Percentiles rank a stretch among this genome's conserved stretches.
phyloP scores from a whole-genome alignment of 192 early-diverging fungal genomes.

The Backusella australiensis region DNA sequence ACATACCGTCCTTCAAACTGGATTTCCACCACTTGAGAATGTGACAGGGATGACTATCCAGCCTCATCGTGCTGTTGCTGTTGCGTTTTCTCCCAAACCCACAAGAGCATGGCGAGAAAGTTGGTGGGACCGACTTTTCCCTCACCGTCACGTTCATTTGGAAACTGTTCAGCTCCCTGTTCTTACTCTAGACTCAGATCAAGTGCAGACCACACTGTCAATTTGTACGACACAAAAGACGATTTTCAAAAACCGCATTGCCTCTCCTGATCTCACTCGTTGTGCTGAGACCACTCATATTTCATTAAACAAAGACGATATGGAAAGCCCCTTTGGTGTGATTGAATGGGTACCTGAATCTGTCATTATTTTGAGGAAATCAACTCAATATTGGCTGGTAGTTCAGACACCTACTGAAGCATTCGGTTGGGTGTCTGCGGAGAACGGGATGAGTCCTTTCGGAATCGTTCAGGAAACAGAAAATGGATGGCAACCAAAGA shows the following conservation, averaged over 20 bases:
- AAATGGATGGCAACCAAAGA: not conserved
- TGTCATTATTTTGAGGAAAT: slow-evolving; percentile 4
- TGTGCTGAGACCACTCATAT: slow-evolving; percentile 5
- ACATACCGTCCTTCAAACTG: slow-evolving; percentile 7
- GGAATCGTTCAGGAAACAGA: slow-evolving; percentile 5
- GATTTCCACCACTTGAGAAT: slow-evolving; percentile 21
- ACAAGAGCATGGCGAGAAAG: not conserved
- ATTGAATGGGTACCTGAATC: slow-evolving; percentile 15
- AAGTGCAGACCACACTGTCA: not conserved
- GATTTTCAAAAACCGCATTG: not conserved
- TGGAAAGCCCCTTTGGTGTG: not conserved
- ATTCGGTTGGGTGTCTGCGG: slow-evolving; percentile 2
- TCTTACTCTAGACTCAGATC: not conserved
- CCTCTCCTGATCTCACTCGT: not conserved
- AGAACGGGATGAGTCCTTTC: not conserved
- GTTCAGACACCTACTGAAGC: slow-evolving; percentile 1
- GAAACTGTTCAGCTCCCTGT: slow-evolving; percentile 10
- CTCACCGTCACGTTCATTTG: slow-evolving; percentile 13
- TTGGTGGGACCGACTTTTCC: slow-evolving; percentile 22
- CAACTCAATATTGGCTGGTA: slow-evolving; percentile 8
- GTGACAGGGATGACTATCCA: not conserved
- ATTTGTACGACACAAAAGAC: slow-evolving; percentile 5
- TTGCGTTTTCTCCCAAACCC: slow-evolving; percentile 16
- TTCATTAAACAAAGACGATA: not conserved
- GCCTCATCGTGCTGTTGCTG: not conserved